Percentiles rank a stretch among this genome's conserved stretches.
These are phyloP conservation scores for Hanseniaspora singularis DNA, from an alignment of 805 yeast species.

Conservation along the genomic window DNA sequence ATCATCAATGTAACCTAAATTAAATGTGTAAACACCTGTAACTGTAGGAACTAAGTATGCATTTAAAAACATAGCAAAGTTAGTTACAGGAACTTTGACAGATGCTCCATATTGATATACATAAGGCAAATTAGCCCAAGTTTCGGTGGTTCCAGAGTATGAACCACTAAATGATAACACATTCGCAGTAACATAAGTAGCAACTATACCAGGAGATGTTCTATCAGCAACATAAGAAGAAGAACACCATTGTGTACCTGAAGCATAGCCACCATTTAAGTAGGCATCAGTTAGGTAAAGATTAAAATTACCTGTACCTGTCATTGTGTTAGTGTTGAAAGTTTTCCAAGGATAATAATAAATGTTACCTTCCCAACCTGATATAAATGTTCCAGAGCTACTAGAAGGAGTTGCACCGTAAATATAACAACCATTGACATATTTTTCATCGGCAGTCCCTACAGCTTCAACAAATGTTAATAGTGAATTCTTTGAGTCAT, in stretches of 20 bases:
- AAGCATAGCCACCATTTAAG: conserved; percentile 14
- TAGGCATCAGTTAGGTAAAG: conserved; percentile 5
- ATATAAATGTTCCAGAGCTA: neutral
- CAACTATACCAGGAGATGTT: neutral
- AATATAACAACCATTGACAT: conserved; percentile 15
- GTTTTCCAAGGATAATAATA: conserved; percentile 14
- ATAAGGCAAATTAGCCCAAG: conserved; percentile 2
- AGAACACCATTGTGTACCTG: neutral
- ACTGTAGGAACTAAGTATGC: conserved; percentile 14
- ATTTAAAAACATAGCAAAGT: conserved; percentile 14
- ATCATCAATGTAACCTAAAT: conserved; percentile 15
- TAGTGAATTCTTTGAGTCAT: neutral
- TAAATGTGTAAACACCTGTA: conserved; percentile 13
- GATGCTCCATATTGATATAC: neutral
- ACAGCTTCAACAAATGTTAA: conserved; percentile 7
- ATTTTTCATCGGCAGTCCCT: conserved; percentile 1
- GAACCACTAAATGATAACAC: neutral
- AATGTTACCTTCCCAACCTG: conserved; percentile 15
- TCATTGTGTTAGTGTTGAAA: neutral
- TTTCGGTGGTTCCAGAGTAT: neutral
- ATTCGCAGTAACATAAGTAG: conserved; percentile 2
- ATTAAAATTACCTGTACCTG: neutral
- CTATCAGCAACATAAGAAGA: neutral
- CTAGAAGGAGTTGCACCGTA: neutral
- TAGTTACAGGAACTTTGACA: neutral